phyloP scores from a whole-genome alignment of 106 monocot species.

The Dendrobium huoshanense region DNA sequence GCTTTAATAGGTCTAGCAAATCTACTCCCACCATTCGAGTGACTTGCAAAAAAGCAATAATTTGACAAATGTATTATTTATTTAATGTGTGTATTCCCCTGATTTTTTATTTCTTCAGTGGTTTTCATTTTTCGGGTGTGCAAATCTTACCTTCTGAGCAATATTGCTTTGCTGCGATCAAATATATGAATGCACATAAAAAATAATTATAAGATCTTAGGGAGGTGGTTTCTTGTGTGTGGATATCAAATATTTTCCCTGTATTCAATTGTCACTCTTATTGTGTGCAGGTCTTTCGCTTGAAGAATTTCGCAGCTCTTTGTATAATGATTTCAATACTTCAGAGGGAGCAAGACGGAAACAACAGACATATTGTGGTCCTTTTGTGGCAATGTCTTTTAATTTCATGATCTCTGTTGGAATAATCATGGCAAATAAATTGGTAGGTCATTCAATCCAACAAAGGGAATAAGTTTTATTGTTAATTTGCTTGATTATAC shows the following conservation, averaged over 20 bases:
- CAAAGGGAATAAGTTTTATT: not conserved
- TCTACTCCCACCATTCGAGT: too few relatives aligned
- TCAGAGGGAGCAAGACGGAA: constrained; percentile 85
- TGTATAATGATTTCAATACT: constrained; percentile 77
- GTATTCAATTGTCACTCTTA: not conserved
- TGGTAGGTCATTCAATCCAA: constrained; percentile 25
- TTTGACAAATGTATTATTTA: too few relatives aligned
- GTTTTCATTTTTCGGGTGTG: not conserved
- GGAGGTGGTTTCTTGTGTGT: not conserved
- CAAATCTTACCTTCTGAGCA: too few relatives aligned
- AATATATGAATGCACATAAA: not conserved
- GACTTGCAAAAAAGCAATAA: too few relatives aligned
- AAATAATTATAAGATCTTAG: not conserved
- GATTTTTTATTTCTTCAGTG: not conserved
- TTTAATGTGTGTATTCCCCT: not conserved
- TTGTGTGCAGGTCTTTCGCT: constrained; percentile 51
- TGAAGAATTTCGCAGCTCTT: constrained; percentile 62
- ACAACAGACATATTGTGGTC: constrained; percentile 79
- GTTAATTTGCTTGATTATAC: not conserved
- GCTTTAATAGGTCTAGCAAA: not conserved
- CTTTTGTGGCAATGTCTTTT: constrained; percentile 69
- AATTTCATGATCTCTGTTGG: constrained; percentile 88
- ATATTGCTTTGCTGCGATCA: too few relatives aligned
- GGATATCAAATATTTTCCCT: not conserved
- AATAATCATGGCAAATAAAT: constrained; percentile 91